Conservation (phyloP, 1,284 basidiomycete genomes). For the Leccinum pachyderme region DNA sequence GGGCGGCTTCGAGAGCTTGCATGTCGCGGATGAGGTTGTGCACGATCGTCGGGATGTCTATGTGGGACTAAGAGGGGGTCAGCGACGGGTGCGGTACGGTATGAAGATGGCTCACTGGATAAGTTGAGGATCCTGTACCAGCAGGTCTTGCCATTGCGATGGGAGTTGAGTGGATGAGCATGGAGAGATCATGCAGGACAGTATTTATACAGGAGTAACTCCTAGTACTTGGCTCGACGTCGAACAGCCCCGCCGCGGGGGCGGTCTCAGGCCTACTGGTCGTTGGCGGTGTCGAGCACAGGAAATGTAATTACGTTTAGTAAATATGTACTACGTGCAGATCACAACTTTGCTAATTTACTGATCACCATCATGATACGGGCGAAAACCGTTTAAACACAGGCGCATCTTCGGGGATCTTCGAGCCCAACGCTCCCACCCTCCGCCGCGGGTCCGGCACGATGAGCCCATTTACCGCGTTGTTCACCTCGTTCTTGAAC, state of each 20-base stretch:
- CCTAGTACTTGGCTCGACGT: background rate
- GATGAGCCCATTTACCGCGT: conserved; percentile 13
- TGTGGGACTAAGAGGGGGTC: background rate
- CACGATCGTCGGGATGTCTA: conserved; percentile 67
- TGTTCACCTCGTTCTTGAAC: conserved; percentile 23
- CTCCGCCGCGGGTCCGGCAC: conserved; percentile 26
- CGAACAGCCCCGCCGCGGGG: background rate
- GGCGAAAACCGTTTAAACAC: conserved; percentile 19
- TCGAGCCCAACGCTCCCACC: background rate
- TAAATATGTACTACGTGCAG: conserved; percentile 1
- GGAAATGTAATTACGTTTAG: background rate
- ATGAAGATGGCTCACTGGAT: conserved; percentile 1
- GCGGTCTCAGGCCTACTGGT: background rate
- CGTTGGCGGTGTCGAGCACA: background rate
- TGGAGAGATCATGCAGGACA: background rate
- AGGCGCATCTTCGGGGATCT: background rate
- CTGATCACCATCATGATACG: conserved; percentile 14
- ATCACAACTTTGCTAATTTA: conserved; percentile 7
- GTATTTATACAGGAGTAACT: background rate
- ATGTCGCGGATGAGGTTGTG: conserved; percentile 84
- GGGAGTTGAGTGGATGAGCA: background rate
- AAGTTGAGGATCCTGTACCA: conserved; percentile 13
- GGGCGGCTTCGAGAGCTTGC: conserved; percentile 79
- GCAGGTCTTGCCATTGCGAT: conserved; percentile 19
- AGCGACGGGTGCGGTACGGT: background rate